phyloP scores from a whole-genome alignment of 1,284 basidiomycete species.

The Malassezia brasiliensis region DNA sequence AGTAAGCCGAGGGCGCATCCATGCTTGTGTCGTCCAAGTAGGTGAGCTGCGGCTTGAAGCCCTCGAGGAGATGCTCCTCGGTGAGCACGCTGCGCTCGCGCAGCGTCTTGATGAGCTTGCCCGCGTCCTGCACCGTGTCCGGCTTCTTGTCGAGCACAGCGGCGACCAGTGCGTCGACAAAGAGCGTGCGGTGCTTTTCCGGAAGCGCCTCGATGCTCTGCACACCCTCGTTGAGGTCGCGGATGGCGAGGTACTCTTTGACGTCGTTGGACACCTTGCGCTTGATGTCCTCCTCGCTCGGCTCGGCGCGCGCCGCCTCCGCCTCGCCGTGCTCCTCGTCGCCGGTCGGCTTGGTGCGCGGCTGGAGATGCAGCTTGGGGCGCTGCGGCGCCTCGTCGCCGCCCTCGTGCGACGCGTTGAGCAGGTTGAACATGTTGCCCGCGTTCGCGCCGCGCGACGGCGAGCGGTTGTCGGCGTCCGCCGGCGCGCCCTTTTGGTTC shows the following conservation, averaged over 20 bases:
- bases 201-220: constrained; percentile 65
- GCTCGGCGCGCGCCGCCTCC: constrained; percentile 50
- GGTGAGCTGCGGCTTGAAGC: constrained; percentile 61
- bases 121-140: constrained; percentile 60
- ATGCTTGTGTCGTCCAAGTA: constrained; percentile 74
- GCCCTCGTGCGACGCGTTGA: constrained; percentile 26
- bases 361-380: constrained; percentile 62
- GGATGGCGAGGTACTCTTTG: constrained; percentile 52
- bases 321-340: constrained; percentile 46
- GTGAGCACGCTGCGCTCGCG: constrained; percentile 25
- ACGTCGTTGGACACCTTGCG: constrained; percentile 60
- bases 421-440: constrained; percentile 67
- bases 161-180: constrained; percentile 67
- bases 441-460: constrained; percentile 64
- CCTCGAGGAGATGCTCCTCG: constrained; percentile 57
- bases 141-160: constrained; percentile 69
- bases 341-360: constrained; percentile 55
- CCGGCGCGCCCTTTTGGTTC: constrained; percentile 49
- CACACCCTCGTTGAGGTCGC: constrained; percentile 74
- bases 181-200: constrained; percentile 56
- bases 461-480: constrained; percentile 48
- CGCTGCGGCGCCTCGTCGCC: constrained; percentile 57
- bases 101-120: constrained; percentile 40
- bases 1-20: constrained; percentile 76
- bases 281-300: constrained; percentile 60